These are phyloP conservation scores for Apiospora koreana DNA, from an alignment of 2,329 filamentous ascomycete genomes.

Conservation along the genomic window DNA sequence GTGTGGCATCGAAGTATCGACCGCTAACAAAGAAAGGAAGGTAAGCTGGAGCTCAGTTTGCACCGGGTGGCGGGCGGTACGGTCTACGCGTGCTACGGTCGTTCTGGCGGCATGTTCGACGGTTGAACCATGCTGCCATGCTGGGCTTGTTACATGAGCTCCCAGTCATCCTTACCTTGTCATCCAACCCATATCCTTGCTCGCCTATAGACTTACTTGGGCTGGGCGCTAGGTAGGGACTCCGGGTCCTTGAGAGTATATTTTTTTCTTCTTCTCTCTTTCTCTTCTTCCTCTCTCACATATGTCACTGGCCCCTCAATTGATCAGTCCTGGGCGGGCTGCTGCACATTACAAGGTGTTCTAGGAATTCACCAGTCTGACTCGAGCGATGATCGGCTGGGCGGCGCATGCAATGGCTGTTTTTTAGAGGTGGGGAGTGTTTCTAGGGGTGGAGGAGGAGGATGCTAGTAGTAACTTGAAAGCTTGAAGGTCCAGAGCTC, in stretches of 20 bases:
- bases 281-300: not conserved
- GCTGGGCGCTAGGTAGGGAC: not conserved
- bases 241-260: not conserved
- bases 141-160: not conserved
- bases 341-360: slow-evolving; percentile 12
- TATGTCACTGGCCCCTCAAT: slow-evolving; percentile 5
- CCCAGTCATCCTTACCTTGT: not conserved
- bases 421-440: not conserved
- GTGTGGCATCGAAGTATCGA: not conserved
- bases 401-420: not conserved
- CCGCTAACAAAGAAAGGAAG: not conserved
- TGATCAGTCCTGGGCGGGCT: slow-evolving; percentile 18
- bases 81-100: too few relatives aligned
- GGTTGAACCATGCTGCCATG: not conserved
- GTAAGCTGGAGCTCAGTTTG: not conserved
- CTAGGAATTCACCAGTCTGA: slow-evolving; percentile 27
- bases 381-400: slow-evolving; percentile 24
- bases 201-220: not conserved
- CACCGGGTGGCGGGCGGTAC: not conserved
- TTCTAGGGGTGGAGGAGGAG: slow-evolving; percentile 4
- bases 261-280: not conserved
- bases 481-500: slow-evolving; percentile 1
- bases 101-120: not conserved
- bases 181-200: not conserved
- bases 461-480: too few relatives aligned